phyloP scores from a whole-genome alignment of 192 early-diverging fungal species.

The Backusella luteola region DNA sequence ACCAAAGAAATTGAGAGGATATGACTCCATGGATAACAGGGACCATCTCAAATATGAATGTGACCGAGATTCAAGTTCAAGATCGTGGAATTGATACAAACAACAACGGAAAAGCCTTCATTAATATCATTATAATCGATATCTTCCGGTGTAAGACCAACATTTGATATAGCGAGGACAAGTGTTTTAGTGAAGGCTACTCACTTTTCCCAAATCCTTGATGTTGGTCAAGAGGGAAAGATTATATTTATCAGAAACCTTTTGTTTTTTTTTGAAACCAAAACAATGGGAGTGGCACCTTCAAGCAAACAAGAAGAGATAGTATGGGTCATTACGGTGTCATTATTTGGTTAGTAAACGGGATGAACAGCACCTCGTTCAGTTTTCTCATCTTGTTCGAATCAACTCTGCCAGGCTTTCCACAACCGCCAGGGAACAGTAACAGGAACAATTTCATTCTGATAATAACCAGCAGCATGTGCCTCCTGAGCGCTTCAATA shows the following conservation, averaged over 20 bases:
- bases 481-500: constrained; percentile 70
- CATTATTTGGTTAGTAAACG: constrained; percentile 79
- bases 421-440: constrained; percentile 58
- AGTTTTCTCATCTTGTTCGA: constrained; percentile 55
- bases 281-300: constrained; percentile 72
- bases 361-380: constrained; percentile 80
- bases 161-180: constrained; percentile 70
- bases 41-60: constrained; percentile 97
- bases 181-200: constrained; percentile 71
- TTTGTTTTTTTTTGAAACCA: constrained; percentile 55
- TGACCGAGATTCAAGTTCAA: constrained; percentile 66
- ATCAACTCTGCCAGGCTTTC: constrained; percentile 61
- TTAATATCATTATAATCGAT: constrained; percentile 79
- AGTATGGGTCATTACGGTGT: constrained; percentile 78
- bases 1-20: constrained; percentile 74
- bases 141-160: constrained; percentile 54
- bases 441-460: constrained; percentile 68
- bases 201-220: constrained; percentile 62
- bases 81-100: constrained; percentile 83
- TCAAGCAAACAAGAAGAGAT: constrained; percentile 81
- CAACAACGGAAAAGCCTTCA: constrained; percentile 82
- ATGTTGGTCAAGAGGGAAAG: constrained; percentile 55
- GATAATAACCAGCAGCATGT: constrained; percentile 56
- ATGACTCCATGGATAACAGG: constrained; percentile 89
- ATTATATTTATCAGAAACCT: constrained; percentile 48